Percentiles rank a stretch among this genome's conserved stretches.
Evolutionary conservation across 305 asterid genomes (phyloP).

Genomic region (Rubia peregrina): DNA sequence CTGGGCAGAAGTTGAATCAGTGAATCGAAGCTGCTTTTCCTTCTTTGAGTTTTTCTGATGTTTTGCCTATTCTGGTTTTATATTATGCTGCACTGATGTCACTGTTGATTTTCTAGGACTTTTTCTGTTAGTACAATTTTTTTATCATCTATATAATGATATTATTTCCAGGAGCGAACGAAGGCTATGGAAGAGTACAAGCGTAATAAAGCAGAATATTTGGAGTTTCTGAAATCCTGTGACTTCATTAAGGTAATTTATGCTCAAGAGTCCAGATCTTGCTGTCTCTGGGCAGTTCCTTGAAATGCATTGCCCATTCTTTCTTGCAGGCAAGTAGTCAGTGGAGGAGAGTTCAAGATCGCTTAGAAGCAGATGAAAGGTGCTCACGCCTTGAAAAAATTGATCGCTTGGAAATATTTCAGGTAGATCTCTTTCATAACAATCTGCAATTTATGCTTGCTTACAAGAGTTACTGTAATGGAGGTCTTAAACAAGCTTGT

Average conservation of each 20-base stretch:
- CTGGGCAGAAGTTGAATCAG: neutral
- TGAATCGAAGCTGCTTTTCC: neutral
- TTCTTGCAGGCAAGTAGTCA: slow-evolving; percentile 79
- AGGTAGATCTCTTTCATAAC: slow-evolving; percentile 34
- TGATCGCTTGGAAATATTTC: slow-evolving; percentile 87
- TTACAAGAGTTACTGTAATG: neutral
- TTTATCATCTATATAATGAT: slow-evolving; percentile 16
- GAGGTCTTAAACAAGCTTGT: no score
- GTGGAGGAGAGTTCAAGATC: slow-evolving; percentile 95
- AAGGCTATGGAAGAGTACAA: slow-evolving; percentile 84
- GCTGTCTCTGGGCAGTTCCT: slow-evolving; percentile 18
- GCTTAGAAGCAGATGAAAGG: slow-evolving; percentile 87
- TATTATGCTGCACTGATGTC: neutral
- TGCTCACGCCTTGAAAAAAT: slow-evolving; percentile 87
- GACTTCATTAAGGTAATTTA: slow-evolving; percentile 71
- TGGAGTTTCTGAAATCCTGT: slow-evolving; percentile 78
- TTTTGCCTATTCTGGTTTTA: neutral
- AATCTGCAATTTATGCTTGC: neutral
- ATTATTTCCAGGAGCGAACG: slow-evolving; percentile 58
- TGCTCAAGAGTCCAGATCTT: slow-evolving; percentile 7
- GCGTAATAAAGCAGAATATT: slow-evolving; percentile 54
- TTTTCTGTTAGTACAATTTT: slow-evolving; percentile 10
- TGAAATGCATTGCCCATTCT: slow-evolving; percentile 7
- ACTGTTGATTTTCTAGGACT: neutral
- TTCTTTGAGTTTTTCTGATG: neutral